Evolutionary conservation across 2,329 filamentous ascomycete genomes (phyloP), one percentile per base, ranked within the genome.

Genomic region (Leptosphaerulina australis): DNA sequence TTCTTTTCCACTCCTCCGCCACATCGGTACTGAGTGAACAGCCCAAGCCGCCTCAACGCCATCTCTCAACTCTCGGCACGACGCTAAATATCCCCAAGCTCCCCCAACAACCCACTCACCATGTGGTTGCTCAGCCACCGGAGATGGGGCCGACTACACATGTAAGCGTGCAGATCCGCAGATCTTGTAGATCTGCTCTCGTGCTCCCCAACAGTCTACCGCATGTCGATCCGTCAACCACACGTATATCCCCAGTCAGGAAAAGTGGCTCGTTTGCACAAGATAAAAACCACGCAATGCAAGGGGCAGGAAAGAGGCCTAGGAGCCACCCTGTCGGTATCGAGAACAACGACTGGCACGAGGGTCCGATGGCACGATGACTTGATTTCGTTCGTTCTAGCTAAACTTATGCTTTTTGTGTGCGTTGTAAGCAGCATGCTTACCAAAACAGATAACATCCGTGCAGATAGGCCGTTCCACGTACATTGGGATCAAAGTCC

Each of bases 391-490:
- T 46, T 45, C 21, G 25, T 25, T 46, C 37, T 41, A 51, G 41
- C 48, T 41, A 35, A n/a, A 35, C 25, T 22, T 22, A 31, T 51
- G 48, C 41, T 41, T 46, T 51, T 45, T 37, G 43, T 26, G 26
- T 36, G 43, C 41, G 18, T 41, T 29, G 17, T 29, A 43, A 46
- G 41, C 48, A 45, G 37, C 41, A 41, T 34, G 36, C 28, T 33
- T 41, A 45, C 36, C 41, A 41, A 38, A 39, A 41, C 36, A 41
- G 38, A 40, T 31, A 37, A 41, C 29, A 25, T 46, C 41, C 31
- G 43, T 43, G 41, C 48, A 51, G 43, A 40, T 26, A 38, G 41
- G 30, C 31, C 41, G 41, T 45, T 41, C 48, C 41, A 31, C n/a
- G 41, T 41, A 31, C 31, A 36, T 37, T 20, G 26, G 25, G 36